Conservation (phyloP, 2,329 filamentous ascomycete species). For the Onygenales sp. region DNA sequence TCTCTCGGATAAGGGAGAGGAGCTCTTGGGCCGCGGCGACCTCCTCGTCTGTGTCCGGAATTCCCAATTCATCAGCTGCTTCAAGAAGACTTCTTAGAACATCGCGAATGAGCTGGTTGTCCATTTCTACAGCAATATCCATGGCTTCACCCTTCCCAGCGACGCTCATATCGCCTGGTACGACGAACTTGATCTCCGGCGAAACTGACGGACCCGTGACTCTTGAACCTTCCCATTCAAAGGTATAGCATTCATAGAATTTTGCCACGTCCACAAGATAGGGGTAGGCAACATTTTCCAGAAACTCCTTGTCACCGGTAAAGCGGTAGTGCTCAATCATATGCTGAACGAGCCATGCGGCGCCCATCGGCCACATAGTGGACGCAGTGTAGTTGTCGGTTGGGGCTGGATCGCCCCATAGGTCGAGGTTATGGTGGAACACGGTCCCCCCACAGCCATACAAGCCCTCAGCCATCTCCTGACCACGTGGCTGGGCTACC, state of each 20-base stretch:
- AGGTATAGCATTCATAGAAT: slow-evolving; percentile 8
- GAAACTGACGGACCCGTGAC: slow-evolving; percentile 14
- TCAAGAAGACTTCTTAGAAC: slow-evolving; percentile 23
- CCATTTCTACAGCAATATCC: slow-evolving; percentile 31
- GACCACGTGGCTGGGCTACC: slow-evolving; percentile 26
- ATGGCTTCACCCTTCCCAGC: slow-evolving; percentile 6
- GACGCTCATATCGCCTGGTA: background rate
- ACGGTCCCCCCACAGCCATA: slow-evolving; percentile 47
- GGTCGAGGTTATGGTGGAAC: slow-evolving; percentile 47
- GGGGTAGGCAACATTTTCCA: slow-evolving; percentile 8
- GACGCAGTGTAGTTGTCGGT: slow-evolving; percentile 33
- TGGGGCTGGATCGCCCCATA: slow-evolving; percentile 47
- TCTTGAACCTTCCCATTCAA: slow-evolving; percentile 4
- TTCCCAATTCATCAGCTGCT: background rate
- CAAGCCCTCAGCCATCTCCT: slow-evolving; percentile 41
- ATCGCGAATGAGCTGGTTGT: slow-evolving; percentile 33
- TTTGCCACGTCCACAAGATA: slow-evolving; percentile 8
- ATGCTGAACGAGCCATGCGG: slow-evolving; percentile 51
- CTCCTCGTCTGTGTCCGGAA: slow-evolving; percentile 1
- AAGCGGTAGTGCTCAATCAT: slow-evolving; percentile 50
- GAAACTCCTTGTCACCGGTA: slow-evolving; percentile 19
- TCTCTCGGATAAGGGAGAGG: slow-evolving; percentile 7
- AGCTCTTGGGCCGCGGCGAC: slow-evolving; percentile 5
- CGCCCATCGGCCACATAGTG: slow-evolving; percentile 30
- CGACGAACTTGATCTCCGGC: slow-evolving; percentile 14